A percentile compares a stretch with the other conserved stretches of the same genome.
Conservation (phyloP, 305 asterid species). For the Caryopteris hybrid region DNA sequence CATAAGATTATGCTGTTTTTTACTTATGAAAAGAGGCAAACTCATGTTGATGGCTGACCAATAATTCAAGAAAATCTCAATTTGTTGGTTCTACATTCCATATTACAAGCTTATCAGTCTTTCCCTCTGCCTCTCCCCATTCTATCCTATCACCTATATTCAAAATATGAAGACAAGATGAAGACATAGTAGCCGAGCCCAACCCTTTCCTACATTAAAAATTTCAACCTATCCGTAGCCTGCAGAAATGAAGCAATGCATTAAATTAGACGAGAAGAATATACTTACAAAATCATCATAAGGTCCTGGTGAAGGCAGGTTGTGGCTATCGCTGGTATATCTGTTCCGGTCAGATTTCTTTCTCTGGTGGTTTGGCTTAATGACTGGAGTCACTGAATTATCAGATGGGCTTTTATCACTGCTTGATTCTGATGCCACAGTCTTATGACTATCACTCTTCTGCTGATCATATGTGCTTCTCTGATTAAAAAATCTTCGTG, state of each 20-base stretch:
- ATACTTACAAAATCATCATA: slow-evolving; percentile 52
- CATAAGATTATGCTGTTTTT: not conserved
- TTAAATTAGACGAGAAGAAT: not conserved
- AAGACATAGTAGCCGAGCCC: not conserved
- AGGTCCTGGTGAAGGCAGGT: slow-evolving; percentile 25
- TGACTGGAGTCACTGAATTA: slow-evolving; percentile 15
- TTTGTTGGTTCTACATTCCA: not conserved
- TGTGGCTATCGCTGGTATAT: slow-evolving; percentile 20
- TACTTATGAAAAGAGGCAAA: not conserved
- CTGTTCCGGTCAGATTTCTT: slow-evolving; percentile 27
- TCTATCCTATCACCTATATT: not conserved
- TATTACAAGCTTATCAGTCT: not conserved
- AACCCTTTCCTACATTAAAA: not conserved
- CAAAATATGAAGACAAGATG: too few relatives aligned
- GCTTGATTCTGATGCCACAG: slow-evolving; percentile 30
- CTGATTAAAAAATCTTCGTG: slow-evolving; percentile 8
- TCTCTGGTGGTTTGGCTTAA: slow-evolving; percentile 18
- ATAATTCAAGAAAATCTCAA: not conserved
- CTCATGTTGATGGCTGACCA: not conserved
- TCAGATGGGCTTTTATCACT: slow-evolving; percentile 29
- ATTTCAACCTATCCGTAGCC: not conserved
- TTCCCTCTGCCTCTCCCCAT: not conserved
- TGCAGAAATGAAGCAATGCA: not conserved
- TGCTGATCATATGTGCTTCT: slow-evolving; percentile 26
- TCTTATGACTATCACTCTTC: slow-evolving; percentile 21